Evolutionary conservation across 257 asterid species (phyloP).

Genomic region (Solanum pimpinellifolium): DNA sequence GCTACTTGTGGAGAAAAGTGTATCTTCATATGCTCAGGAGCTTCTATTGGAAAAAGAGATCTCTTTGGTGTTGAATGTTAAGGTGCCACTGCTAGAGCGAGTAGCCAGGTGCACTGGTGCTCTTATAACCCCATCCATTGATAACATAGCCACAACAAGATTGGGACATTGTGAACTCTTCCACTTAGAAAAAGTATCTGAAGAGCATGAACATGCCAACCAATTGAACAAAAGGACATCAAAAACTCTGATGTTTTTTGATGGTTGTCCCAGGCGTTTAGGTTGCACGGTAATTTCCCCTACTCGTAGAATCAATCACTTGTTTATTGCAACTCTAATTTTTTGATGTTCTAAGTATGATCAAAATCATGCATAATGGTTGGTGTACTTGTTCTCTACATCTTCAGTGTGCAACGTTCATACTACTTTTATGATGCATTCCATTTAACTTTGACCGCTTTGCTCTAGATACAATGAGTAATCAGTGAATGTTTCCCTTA

Average conservation of each 20-base stretch:
- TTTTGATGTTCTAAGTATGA: neutral
- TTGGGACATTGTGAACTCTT: conserved; percentile 87
- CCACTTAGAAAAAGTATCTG: conserved; percentile 64
- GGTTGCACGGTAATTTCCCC: conserved; percentile 83
- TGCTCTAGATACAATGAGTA: neutral
- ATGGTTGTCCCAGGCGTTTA: conserved; percentile 91
- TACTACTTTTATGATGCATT: neutral
- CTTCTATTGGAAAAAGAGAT: conserved; percentile 77
- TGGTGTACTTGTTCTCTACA: neutral
- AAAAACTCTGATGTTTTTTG: conserved; percentile 88
- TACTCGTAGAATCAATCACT: neutral
- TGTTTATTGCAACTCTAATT: neutral
- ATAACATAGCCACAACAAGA: conserved; percentile 54
- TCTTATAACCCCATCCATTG: conserved; percentile 64
- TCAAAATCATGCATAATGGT: neutral
- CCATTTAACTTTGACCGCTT: neutral
- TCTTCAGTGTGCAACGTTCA: neutral
- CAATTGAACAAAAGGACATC: conserved; percentile 67
- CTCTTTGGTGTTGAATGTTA: conserved; percentile 81
- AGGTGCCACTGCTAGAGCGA: conserved; percentile 63
- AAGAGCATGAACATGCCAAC: conserved; percentile 59
- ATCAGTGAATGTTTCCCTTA: neutral
- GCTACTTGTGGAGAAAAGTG: conserved; percentile 87
- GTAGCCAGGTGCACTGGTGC: conserved; percentile 94
- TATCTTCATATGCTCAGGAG: conserved; percentile 82